These are phyloP conservation scores for Russula vinacea DNA, from an alignment of 768 basidiomycete genomes.

Conservation along the genomic window DNA sequence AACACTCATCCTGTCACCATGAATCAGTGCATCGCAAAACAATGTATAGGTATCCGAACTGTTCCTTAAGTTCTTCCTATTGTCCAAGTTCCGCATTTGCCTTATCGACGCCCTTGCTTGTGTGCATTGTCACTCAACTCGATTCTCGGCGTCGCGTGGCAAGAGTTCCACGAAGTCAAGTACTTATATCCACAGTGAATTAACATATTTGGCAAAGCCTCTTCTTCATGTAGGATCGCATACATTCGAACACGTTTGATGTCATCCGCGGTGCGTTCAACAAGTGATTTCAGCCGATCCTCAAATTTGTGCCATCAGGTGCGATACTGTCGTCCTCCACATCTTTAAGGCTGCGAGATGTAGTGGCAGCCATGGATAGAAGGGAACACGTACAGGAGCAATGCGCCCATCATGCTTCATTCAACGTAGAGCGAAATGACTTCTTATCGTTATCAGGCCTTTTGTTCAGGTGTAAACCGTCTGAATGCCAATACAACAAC, in stretches of 20 bases:
- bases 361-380: neutral
- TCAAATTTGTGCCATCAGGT: conserved; percentile 38
- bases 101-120: conserved; percentile 21
- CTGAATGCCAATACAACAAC: conserved; percentile 53
- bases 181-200: conserved; percentile 33
- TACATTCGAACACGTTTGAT: conserved; percentile 37
- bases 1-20: conserved; percentile 26
- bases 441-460: conserved; percentile 52
- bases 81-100: conserved; percentile 22
- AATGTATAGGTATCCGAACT: conserved; percentile 16
- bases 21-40: neutral
- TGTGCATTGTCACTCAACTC: conserved; percentile 36
- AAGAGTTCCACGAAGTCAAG: conserved; percentile 32
- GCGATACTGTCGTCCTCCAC: conserved; percentile 35
- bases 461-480: conserved; percentile 47
- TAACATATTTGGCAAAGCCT: conserved; percentile 33
- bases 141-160: conserved; percentile 30
- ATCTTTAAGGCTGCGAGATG: conserved; percentile 32
- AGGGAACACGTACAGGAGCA: conserved; percentile 12
- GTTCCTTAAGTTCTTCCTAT: conserved; percentile 24
- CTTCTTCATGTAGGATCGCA: conserved; percentile 39
- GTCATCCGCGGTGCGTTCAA: conserved; percentile 33
- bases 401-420: conserved; percentile 47
- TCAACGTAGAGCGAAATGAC: conserved; percentile 44
- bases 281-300: conserved; percentile 37